Evolutionary conservation across 2,329 filamentous ascomycete genomes (phyloP).

Genomic region (Trichoderma sp.): DNA sequence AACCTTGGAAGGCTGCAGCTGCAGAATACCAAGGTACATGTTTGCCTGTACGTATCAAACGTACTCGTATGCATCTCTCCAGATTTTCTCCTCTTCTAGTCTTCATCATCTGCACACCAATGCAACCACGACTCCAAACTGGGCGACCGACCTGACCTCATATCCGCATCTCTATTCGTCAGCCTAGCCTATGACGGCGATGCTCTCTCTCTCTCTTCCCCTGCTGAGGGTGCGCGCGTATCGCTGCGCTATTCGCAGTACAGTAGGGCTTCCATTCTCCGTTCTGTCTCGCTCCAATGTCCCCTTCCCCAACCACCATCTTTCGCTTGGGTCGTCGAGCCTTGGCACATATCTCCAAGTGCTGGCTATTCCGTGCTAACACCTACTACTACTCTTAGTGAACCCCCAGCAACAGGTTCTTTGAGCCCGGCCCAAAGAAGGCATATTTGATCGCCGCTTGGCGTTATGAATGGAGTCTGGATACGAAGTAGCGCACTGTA

Average conservation of each 20-base stretch:
- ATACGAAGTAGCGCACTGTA: background rate
- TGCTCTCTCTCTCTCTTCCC: background rate
- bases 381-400: background rate
- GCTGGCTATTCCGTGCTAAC: constrained; percentile 1
- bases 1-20: background rate
- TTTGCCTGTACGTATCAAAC: background rate
- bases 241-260: background rate
- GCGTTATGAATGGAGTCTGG: background rate
- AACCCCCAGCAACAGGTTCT: background rate
- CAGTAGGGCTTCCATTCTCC: background rate
- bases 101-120: constrained; percentile 8
- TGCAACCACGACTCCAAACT: background rate
- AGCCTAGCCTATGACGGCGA: background rate
- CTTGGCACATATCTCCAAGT: background rate
- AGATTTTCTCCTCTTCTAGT: background rate
- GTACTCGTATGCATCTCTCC: background rate
- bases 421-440: background rate
- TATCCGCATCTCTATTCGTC: background rate
- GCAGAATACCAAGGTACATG: background rate
- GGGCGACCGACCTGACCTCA: background rate
- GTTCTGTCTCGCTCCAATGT: background rate
- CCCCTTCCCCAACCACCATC: background rate
- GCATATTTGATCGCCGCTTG: background rate
- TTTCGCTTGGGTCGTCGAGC: background rate
- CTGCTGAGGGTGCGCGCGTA: background rate